Evolutionary conservation across 2,329 filamentous ascomycete genomes (phyloP).

Genomic region (Juglanconis oblonga): DNA sequence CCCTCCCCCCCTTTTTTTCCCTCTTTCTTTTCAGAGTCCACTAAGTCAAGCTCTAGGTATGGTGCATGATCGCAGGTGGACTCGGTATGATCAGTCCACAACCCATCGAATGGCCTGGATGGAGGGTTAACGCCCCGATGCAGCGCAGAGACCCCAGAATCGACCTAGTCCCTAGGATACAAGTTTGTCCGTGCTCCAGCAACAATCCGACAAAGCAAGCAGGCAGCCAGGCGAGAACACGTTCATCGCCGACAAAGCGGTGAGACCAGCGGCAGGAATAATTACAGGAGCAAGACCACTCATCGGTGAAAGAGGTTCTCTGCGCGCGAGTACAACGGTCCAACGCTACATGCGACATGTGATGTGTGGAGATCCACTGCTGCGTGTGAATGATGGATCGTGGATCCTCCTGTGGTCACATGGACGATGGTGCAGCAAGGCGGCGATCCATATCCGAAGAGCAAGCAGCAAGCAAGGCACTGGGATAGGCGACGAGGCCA

Average conservation of each 20-base stretch:
- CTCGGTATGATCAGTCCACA: too few species aligned
- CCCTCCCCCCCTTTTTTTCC: too few species aligned
- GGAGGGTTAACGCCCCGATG: too few species aligned
- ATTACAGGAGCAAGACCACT: not conserved
- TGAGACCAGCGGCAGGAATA: not conserved
- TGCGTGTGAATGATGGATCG: not conserved
- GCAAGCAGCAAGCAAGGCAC: not conserved
- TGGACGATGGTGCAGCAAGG: too few species aligned
- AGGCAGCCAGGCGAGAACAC: not conserved
- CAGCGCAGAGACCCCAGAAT: not conserved
- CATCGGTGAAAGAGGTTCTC: not conserved
- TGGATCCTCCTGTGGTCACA: not conserved
- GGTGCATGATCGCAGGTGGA: too few species aligned
- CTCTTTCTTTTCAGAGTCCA: too few species aligned
- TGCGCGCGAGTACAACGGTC: not conserved
- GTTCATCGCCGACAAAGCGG: not conserved
- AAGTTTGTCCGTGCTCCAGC: not conserved
- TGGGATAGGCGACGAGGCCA: not conserved
- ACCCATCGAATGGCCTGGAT: too few species aligned
- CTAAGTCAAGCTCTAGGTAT: too few species aligned
- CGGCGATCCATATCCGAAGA: too few species aligned
- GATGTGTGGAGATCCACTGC: not conserved
- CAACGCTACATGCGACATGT: not conserved
- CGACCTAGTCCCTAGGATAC: not conserved
- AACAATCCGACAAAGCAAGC: not conserved